Conservation (phyloP, 2,329 filamentous ascomycete species). For the Sporothrix pallida region DNA sequence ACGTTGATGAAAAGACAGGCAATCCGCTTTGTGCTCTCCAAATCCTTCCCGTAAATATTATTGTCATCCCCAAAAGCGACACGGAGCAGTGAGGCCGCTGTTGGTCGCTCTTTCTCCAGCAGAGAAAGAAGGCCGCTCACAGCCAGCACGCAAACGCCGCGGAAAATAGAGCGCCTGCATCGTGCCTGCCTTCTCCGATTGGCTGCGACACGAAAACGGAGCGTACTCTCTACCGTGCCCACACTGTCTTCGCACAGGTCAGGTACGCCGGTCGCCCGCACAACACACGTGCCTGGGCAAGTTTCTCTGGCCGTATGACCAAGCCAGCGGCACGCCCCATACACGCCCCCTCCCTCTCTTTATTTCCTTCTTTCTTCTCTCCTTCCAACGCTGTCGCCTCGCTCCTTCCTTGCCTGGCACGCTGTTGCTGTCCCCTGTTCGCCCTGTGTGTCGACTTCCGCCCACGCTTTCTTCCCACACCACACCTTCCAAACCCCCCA, state of each 20-base stretch:
- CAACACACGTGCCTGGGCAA: slow-evolving; percentile 21
- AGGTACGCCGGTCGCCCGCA: slow-evolving; percentile 18
- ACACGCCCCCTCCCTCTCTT: slow-evolving; percentile 6
- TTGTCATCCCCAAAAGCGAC: background rate
- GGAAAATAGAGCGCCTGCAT: slow-evolving; percentile 4
- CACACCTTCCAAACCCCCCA: slow-evolving; percentile 12
- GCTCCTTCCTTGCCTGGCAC: background rate
- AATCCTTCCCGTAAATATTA: background rate
- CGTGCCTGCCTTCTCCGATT: slow-evolving; percentile 30
- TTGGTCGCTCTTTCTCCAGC: slow-evolving; percentile 1
- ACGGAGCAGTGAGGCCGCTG: slow-evolving; percentile 13
- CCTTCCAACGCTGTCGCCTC: slow-evolving; percentile 20
- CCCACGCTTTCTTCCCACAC: slow-evolving; percentile 6
- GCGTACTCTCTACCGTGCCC: slow-evolving; percentile 6
- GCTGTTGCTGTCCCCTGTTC: background rate
- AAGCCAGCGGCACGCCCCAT: slow-evolving; percentile 22
- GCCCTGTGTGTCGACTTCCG: slow-evolving; percentile 17
- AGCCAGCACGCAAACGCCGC: slow-evolving; percentile 14
- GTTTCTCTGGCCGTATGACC: slow-evolving; percentile 28
- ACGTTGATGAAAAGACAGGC: background rate
- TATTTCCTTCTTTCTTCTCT: background rate
- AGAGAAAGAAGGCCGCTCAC: background rate
- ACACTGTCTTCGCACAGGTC: background rate
- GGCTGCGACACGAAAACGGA: slow-evolving; percentile 30
- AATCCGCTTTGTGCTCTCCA: background rate